Base-by-base conservation (phyloP, 2,329 filamentous ascomycete species). In the Venturia pyrina region DNA sequence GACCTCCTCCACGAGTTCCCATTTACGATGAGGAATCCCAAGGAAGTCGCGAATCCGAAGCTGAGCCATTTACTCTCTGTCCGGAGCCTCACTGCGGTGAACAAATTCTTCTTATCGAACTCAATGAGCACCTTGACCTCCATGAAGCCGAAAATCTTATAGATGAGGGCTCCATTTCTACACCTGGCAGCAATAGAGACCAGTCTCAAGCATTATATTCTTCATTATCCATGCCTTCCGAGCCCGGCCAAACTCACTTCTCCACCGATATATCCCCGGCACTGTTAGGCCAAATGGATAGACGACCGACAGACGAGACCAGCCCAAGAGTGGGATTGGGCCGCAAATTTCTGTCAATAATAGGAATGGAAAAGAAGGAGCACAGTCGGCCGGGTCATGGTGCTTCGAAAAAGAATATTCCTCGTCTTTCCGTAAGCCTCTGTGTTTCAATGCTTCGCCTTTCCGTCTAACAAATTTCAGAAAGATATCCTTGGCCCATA, bases 41-140 rank as follows among this genome's bases (percentile, higher is more conserved):
- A 41, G 69, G 70, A 74, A 72, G 64, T 41, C 41, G 21, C 63
- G 28, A 37, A 40, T 17, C 62, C 19, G 61, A 69, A 41, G 59
- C 44, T 56, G 43, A 65, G 44, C 67, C 68, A 24, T 75, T 71
- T 69, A 74, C 76, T 41, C 72, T 72, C 66, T 81, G 80, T 69
- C 77, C 78, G 10, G 73, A 78, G 62, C 68, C 72, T 32, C 74
- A 77, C 59, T 81, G 79, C 71, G 75, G 75, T 65, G 78, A 81
- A 68, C 68, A 75, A 63, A 70, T 81, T 65, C 71, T 74, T 64
- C 68, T 79, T 32, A 68, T 69, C 28, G 78, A 79, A 62, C 74
- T 78, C 65, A 77, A 80, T 70, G 77, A 81, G 62, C 80, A 81
- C 71, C 72, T 81, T 64, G 75, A 79, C 65, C 73, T 79, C 43